phyloP scores from a whole-genome alignment of 495 filamentous ascomycete genomes.

The Collariella sp. region DNA sequence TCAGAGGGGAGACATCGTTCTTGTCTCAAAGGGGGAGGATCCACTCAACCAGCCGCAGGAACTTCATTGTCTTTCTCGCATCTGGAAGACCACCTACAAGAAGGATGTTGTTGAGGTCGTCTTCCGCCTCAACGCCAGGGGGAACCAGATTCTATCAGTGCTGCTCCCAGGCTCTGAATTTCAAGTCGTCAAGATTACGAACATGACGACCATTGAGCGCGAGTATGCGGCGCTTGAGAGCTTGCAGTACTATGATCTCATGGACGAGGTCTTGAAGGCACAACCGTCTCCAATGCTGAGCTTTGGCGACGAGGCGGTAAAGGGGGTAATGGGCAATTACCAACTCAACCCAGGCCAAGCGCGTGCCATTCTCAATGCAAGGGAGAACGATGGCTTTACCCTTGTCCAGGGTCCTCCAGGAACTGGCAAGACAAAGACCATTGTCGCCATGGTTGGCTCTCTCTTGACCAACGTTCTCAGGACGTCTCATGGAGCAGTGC shows the following conservation, averaged over 20 bases:
- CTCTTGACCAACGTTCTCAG: constrained; percentile 58
- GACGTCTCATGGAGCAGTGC: constrained; percentile 35
- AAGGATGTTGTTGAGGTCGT: constrained; percentile 69
- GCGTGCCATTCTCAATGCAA: constrained; percentile 82
- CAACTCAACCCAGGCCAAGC: constrained; percentile 81
- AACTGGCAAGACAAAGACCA: constrained; percentile 97
- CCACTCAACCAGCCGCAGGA: constrained; percentile 54
- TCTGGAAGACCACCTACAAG: constrained; percentile 70
- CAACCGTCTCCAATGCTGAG: constrained; percentile 79
- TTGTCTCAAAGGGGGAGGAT: constrained; percentile 64
- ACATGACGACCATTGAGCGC: constrained; percentile 84
- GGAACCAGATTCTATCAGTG: constrained; percentile 33
- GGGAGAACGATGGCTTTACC: constrained; percentile 92
- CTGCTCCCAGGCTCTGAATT: constrained; percentile 57
- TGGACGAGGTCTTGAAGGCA: constrained; percentile 78
- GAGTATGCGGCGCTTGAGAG: constrained; percentile 88
- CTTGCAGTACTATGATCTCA: constrained; percentile 89
- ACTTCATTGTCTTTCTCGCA: constrained; percentile 77
- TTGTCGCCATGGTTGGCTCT: constrained; percentile 89
- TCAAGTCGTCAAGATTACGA: constrained; percentile 69
- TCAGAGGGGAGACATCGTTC: constrained; percentile 80
- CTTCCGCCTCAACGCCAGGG: constrained; percentile 64
- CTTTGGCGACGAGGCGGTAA: constrained; percentile 63
- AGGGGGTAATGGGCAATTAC: constrained; percentile 62
- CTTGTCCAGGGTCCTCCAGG: constrained; percentile 94